Evolutionary conservation across 2,329 filamentous ascomycete genomes (phyloP), one percentile per base, ranked within the genome.

Genomic region (Aureobasidium namibiae): DNA sequence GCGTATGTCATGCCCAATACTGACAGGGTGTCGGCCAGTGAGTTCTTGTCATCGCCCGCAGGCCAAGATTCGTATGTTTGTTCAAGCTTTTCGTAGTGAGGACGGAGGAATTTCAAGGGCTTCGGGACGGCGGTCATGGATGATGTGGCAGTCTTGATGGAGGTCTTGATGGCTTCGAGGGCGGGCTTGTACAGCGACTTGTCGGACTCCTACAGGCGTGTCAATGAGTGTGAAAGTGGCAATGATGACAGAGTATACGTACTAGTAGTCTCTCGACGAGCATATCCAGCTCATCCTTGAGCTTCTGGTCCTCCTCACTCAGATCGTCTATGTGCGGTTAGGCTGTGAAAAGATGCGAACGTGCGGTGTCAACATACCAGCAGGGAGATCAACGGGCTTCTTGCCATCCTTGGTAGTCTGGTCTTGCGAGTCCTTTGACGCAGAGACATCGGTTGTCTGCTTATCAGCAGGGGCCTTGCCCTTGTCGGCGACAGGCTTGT

Each of bases 101-200:
- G 94, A 78, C 94, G 85, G 64, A 99, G 83, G 74, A 99, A 99
- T 76, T 99, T 99, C 68, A 99, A 82, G 34, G 94, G 94, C 77
- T 99, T 99, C 24, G 95, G 94, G 63, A 99, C 94, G 61, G 94
- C 94, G 50, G 94, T 99, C 94, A 99, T 99, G 46, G 95, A 99
- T 61, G 92, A 97, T 65, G 94, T 99, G 61, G 94, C 96, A 59
- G 94, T 99, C 80, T 96, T 97, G 81, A 99, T 99, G 72, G 90
- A 95, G 69, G 87, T 90, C 80, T 96, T 97, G 85, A 99, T 96
- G 66, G 91, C 88, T 75, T 97, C 92, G 66, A 99, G 80, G 58
- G 94, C 89, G 61, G 92, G 84, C 74, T 92, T 92, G 80, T 97
- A 96, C 66, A 97, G 87, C 61, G 85, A 86, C 65, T 82, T 81